These are phyloP conservation scores for Pseudocercospora macadamiae DNA, from an alignment of 2,329 filamentous ascomycete species.

Conservation along the genomic window DNA sequence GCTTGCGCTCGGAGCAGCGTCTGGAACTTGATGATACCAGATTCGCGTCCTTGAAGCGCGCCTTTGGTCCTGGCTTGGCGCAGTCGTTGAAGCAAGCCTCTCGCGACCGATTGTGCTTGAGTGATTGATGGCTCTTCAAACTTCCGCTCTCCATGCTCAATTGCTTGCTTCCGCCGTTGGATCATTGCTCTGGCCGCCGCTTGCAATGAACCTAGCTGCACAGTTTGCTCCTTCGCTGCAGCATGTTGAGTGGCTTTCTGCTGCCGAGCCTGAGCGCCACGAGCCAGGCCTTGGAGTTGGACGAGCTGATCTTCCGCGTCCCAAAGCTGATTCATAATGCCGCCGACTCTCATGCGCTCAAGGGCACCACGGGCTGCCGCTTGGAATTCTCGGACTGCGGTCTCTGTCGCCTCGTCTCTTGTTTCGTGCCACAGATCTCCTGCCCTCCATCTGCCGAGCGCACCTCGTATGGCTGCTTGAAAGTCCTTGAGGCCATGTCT, in stretches of 20 bases:
- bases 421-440: conserved; percentile 52
- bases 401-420: conserved; percentile 39
- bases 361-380: conserved; percentile 67
- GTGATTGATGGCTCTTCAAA: conserved; percentile 32
- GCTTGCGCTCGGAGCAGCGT: conserved; percentile 67
- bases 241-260: conserved; percentile 61
- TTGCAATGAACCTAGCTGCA: conserved; percentile 57
- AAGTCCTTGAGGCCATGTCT: conserved; percentile 50
- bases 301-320: conserved; percentile 75
- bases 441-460: conserved; percentile 57
- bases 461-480: conserved; percentile 52
- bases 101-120: conserved; percentile 45
- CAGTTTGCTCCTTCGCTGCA: conserved; percentile 59
- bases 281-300: conserved; percentile 75
- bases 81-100: conserved; percentile 46
- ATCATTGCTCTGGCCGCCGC: conserved; percentile 66
- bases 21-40: conserved; percentile 60
- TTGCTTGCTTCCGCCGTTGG: conserved; percentile 51
- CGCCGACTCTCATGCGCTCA: conserved; percentile 73
- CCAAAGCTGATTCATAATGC: conserved; percentile 88
- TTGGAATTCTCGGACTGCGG: conserved; percentile 43
- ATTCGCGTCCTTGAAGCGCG: conserved; percentile 40
- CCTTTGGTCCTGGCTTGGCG: conserved; percentile 34
- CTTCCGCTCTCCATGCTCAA: conserved; percentile 34
- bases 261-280: conserved; percentile 56